Conservation (phyloP, 2,329 filamentous ascomycete genomes). For the Fusarium newnesense region DNA sequence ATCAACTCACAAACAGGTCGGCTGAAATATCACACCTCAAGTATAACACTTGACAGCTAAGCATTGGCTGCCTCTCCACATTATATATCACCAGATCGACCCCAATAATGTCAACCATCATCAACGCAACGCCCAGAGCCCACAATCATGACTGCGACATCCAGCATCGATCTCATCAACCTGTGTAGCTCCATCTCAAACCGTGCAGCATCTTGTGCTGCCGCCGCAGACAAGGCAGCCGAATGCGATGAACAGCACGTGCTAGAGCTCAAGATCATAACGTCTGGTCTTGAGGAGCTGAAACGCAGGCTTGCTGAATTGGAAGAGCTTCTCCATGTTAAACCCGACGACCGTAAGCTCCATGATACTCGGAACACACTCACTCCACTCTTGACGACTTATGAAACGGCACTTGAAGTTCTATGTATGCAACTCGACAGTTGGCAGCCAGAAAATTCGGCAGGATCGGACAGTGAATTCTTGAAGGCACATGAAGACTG, state of each 20-base stretch:
- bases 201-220: not conserved
- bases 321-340: not conserved
- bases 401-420: not conserved
- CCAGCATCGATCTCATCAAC: not conserved
- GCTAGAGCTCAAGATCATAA: not conserved
- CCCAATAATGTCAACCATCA: not conserved
- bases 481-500: not conserved
- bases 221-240: rapidly evolving
- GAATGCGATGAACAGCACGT: not conserved
- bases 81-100: not conserved
- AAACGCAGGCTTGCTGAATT: not conserved
- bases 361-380: not conserved
- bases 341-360: not conserved
- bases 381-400: not conserved
- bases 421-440: not conserved
- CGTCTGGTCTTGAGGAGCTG: not conserved
- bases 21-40: not conserved
- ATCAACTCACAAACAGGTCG: not conserved
- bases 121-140: not conserved
- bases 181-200: not conserved
- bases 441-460: not conserved
- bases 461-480: not conserved
- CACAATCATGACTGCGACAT: not conserved
- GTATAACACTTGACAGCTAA: not conserved
- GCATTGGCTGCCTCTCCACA: not conserved